Base-by-base conservation (phyloP, 164 flowering plant species). In the Nymphaea colorata region DNA sequence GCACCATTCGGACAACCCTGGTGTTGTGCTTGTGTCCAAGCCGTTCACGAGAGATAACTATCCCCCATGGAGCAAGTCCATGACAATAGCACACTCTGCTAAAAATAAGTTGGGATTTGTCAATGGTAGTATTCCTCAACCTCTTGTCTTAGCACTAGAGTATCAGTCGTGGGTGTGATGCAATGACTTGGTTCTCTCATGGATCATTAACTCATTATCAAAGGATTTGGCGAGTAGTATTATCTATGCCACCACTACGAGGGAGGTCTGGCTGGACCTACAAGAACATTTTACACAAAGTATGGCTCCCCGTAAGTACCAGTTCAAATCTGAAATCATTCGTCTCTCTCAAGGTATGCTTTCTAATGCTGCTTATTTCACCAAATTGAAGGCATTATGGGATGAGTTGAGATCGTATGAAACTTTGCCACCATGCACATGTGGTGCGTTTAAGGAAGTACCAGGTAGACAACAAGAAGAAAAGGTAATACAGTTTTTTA, bases 401-500 rank as follows among this genome's bases (percentile, higher is more conserved):
- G 68, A 66, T 66, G 68, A 66, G 8, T 12, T 51, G 4, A 59
- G 17, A 12, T 47, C 41, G 4, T 55, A 55, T 47, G 4, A 6
- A 45, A 1, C 5, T 11, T 2, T 4, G 8, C 12, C 68, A 4
- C 5, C 60, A 1, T 66, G 60, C 8, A 42, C 60, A 16, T 66
- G 68, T 47, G 59, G 60, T n/a, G 25, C 60, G 1, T 42, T 47
- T 8, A 66, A 66, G 6, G 10, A 15, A 12, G 7, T 4, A 6
- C 0, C 2, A 0, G 60, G 51, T 2, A 10, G 25, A 10, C 66
- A 43, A 17, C 51, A 68, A 60, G 18, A 15, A 17, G 71, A 68
- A 17, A 60, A 45, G 6, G 59, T 61, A 4, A 6, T 5, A 16
- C 66, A 68, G n/a, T 68, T 68, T 25, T 42, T 68, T 2, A 68